Base-by-base conservation (phyloP, 2,329 filamentous ascomycete genomes). In the Alternaria longipes region DNA sequence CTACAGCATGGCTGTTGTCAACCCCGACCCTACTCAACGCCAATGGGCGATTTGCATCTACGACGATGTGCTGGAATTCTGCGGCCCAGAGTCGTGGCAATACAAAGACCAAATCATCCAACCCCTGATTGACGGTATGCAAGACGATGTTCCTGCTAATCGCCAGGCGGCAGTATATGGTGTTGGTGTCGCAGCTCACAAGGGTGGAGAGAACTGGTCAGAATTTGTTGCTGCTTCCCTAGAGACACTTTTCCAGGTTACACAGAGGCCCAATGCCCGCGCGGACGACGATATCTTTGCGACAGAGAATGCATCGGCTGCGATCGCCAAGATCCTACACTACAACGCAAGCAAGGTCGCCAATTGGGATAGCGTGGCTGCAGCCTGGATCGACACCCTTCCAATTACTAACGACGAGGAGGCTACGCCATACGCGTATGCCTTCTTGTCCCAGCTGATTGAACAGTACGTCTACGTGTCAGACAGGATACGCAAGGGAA, bases 41-140 rank as follows among this genome's bases (percentile, higher is more conserved):
- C 95, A 99, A 78, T 99, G 95, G 95, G 94, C 93, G n/a, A 86
- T 99, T 55, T 99, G 95, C 83, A 97, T 99, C 70, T 93, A 97
- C 85, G 95, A 99, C 74, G 95, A 99, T 78, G 94, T 99, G 36
- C 86, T 99, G 36, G 95, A 99, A 79, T 99, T 98, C 83, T 98
- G 94, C 77, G 94, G 94, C 1, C 86, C 90, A 0, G 90, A 97
- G 70, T 96, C 92, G 71, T 94, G 91, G 84, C 89, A 90, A 67
- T 99, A 97, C 78, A 90, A 90, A 74, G 87, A 90, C 69, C 90
- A 94, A 74, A 97, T 99, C 71, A 89, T 94, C 59, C 89, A 93
- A 72, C 94, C 95, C 11, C 86, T 99, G 40, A 85, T 97, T 46
- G 89, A 91, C 62, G 95, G 95, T 45, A 92, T 97, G 83, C 88